Conservation (phyloP, 805 yeast genomes). For the Schizosaccharomyces cryophilus region DNA sequence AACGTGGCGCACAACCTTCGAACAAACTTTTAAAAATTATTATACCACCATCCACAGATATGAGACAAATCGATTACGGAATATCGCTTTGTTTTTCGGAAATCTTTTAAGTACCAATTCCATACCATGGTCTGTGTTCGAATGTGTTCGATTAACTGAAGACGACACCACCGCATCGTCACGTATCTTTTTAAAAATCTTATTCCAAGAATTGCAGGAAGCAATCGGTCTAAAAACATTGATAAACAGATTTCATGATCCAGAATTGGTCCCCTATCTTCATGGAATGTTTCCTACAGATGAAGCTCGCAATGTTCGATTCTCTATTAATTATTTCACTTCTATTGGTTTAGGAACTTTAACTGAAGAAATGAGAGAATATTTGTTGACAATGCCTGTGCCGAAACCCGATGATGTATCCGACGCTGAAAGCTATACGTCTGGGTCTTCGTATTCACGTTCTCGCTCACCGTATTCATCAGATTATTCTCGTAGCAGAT, state of each 20-base stretch:
- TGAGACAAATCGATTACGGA: slow-evolving; percentile 51
- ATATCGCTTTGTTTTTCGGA: slow-evolving; percentile 68
- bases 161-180: slow-evolving; percentile 49
- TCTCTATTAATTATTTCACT: slow-evolving; percentile 73
- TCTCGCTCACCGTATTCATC: background rate
- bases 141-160: slow-evolving; percentile 36
- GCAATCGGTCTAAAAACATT: slow-evolving; percentile 42
- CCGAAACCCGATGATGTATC: slow-evolving; percentile 11
- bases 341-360: slow-evolving; percentile 72
- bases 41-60: slow-evolving; percentile 37
- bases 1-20: slow-evolving; percentile 35
- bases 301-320: slow-evolving; percentile 20
- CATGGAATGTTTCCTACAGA: slow-evolving; percentile 35
- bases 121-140: slow-evolving; percentile 37
- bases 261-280: slow-evolving; percentile 21
- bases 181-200: slow-evolving; percentile 54
- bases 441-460: slow-evolving; percentile 1
- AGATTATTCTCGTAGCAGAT: slow-evolving; percentile 8
- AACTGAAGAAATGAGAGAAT: slow-evolving; percentile 59
- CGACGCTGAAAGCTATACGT: background rate
- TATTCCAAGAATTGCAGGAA: slow-evolving; percentile 55
- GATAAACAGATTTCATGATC: slow-evolving; percentile 26
- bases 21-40: slow-evolving; percentile 26
- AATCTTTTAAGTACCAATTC: slow-evolving; percentile 50
- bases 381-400: slow-evolving; percentile 13